These are phyloP conservation scores for Plasmodium yoelii DNA, from an alignment of 169 alveolate genomes.

Conservation along the genomic window DNA sequence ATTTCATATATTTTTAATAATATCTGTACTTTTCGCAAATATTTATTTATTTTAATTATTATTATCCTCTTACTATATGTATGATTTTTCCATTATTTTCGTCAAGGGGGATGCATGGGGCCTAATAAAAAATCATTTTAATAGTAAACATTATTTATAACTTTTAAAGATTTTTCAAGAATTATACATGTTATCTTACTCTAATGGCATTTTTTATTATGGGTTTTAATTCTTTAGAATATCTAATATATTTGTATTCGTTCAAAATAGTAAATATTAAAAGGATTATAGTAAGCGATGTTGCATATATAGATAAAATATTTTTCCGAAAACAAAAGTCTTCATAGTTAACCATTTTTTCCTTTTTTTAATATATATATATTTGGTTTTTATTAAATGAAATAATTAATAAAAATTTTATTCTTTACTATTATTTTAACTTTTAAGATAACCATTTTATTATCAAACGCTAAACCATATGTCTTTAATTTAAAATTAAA, in stretches of 20 bases:
- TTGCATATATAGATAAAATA: slow-evolving; percentile 70
- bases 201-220: slow-evolving; percentile 73
- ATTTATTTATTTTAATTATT: not conserved
- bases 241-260: slow-evolving; percentile 65
- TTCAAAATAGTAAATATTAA: slow-evolving; percentile 44
- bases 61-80: slow-evolving; percentile 57
- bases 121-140: slow-evolving; percentile 30
- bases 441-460: slow-evolving; percentile 60
- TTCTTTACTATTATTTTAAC: slow-evolving; percentile 8
- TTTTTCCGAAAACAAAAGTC: slow-evolving; percentile 57
- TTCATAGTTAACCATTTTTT: slow-evolving; percentile 67
- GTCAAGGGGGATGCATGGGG: slow-evolving; percentile 70
- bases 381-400: not conserved
- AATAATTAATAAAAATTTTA: slow-evolving; percentile 6
- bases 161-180: not conserved
- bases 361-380: slow-evolving; percentile 5
- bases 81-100: slow-evolving; percentile 72
- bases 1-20: not conserved
- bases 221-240: slow-evolving; percentile 73
- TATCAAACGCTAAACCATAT: slow-evolving; percentile 4
- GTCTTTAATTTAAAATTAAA: not conserved
- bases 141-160: not conserved
- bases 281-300: slow-evolving; percentile 46
- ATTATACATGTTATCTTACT: slow-evolving; percentile 26
- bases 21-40: not conserved